Evolutionary conservation across 495 filamentous ascomycete species (phyloP).

Genomic region (Penicillium nucicola): DNA sequence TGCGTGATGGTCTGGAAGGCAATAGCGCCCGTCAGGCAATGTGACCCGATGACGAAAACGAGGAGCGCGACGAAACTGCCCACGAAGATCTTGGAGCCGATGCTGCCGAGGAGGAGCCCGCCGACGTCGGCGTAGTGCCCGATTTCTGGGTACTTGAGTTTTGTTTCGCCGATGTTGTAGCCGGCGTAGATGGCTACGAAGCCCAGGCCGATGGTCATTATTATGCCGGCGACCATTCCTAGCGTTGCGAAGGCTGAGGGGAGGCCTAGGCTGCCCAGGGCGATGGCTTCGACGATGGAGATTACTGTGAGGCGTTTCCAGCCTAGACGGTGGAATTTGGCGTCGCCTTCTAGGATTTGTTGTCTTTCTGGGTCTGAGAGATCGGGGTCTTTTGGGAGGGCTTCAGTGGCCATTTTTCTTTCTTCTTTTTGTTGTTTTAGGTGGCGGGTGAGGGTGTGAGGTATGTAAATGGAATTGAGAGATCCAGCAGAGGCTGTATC

Average conservation of each 20-base stretch:
- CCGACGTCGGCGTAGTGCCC: constrained; percentile 65
- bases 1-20: constrained; percentile 58
- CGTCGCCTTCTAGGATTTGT: constrained; percentile 3
- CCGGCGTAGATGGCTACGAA: constrained; percentile 67
- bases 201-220: constrained; percentile 55
- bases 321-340: constrained; percentile 22
- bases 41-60: constrained; percentile 65
- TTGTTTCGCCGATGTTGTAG: constrained; percentile 66
- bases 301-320: constrained; percentile 32
- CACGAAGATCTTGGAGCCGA: constrained; percentile 58
- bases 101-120: constrained; percentile 52
- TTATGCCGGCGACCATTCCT: constrained; percentile 52
- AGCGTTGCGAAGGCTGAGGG: constrained; percentile 55
- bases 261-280: constrained; percentile 55
- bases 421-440: too few species aligned
- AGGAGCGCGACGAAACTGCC: constrained; percentile 57
- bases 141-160: constrained; percentile 60
- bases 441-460: too few species aligned
- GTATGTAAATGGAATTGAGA: background rate
- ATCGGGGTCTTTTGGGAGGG: background rate
- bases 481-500: background rate
- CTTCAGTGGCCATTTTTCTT: background rate
- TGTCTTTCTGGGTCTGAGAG: constrained; percentile 1
- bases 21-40: constrained; percentile 67
- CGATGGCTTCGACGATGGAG: constrained; percentile 61